Conservation (phyloP, 2,329 filamentous ascomycete species). For the Claviceps fusiformis region DNA sequence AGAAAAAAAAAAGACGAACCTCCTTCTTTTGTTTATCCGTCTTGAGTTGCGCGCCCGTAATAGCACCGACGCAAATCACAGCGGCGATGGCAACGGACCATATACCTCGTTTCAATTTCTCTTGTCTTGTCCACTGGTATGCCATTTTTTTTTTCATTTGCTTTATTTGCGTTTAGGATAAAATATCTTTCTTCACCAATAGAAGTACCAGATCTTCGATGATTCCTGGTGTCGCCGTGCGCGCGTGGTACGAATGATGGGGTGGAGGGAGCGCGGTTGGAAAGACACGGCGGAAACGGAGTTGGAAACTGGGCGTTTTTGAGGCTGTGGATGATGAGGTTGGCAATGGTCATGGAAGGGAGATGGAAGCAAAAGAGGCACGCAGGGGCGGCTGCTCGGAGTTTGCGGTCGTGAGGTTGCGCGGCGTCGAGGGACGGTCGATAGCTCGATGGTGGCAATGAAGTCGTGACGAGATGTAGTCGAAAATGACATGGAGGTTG, state of each 20-base stretch:
- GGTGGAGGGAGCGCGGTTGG: neutral
- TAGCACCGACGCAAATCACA: constrained; percentile 31
- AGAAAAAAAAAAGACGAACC: constrained; percentile 13
- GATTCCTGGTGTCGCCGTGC: neutral
- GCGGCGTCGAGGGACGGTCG: neutral
- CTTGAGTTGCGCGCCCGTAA: constrained; percentile 37
- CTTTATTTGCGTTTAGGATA: no score
- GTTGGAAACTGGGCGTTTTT: neutral
- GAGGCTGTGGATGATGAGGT: neutral
- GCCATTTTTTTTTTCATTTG: constrained; percentile 5
- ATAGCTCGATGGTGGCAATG: constrained; percentile 4
- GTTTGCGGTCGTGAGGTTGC: neutral
- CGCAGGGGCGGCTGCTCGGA: neutral
- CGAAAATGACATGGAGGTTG: neutral
- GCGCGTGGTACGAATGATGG: neutral
- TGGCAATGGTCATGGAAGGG: neutral
- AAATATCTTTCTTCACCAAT: no score
- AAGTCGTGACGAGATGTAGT: neutral
- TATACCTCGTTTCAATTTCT: constrained; percentile 21
- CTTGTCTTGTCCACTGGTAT: constrained; percentile 15
- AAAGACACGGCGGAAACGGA: no score
- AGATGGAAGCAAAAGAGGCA: neutral
- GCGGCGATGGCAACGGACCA: constrained; percentile 32
- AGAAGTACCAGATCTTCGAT: no score
- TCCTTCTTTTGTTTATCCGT: constrained; percentile 31